Evolutionary conservation across 306 rosid genomes (phyloP).

Genomic region (Pyrus communis): DNA sequence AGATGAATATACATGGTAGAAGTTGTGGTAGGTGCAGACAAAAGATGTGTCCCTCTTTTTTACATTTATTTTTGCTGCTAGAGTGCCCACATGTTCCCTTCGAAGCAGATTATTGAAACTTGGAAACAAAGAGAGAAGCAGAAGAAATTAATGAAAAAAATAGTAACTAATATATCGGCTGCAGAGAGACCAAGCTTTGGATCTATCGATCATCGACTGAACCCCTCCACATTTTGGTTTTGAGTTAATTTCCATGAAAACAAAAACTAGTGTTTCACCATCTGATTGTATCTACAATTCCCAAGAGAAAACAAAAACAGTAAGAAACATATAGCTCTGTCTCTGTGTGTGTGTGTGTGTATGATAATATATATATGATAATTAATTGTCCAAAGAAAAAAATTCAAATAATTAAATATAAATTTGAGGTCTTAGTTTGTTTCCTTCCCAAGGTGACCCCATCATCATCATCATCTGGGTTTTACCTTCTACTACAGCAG

Average conservation of each 20-base stretch:
- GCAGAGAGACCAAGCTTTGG: slow-evolving; percentile 25
- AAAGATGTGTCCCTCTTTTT: slow-evolving; percentile 26
- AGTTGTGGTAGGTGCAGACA: slow-evolving; percentile 29
- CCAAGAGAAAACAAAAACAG: slow-evolving; percentile 7
- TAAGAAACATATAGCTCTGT: neutral
- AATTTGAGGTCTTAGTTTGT: slow-evolving; percentile 4
- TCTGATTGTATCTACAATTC: neutral
- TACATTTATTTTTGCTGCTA: slow-evolving; percentile 21
- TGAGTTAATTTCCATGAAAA: slow-evolving; percentile 9
- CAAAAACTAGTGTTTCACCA: neutral
- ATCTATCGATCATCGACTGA: slow-evolving; percentile 26
- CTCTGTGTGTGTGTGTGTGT: no score
- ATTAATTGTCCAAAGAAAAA: neutral
- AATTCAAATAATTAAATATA: neutral
- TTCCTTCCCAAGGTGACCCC: slow-evolving; percentile 32
- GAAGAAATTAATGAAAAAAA: slow-evolving; percentile 1
- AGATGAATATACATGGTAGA: slow-evolving; percentile 10
- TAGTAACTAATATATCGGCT: neutral
- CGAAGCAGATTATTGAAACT: slow-evolving; percentile 25
- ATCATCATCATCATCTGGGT: slow-evolving; percentile 11
- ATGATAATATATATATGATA: neutral
- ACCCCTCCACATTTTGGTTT: slow-evolving; percentile 15
- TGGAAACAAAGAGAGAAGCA: neutral
- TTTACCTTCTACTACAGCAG: slow-evolving; percentile 13
- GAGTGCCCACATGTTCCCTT: slow-evolving; percentile 48